phyloP scores from a whole-genome alignment of 768 basidiomycete species.

The Podaxis sp. region DNA sequence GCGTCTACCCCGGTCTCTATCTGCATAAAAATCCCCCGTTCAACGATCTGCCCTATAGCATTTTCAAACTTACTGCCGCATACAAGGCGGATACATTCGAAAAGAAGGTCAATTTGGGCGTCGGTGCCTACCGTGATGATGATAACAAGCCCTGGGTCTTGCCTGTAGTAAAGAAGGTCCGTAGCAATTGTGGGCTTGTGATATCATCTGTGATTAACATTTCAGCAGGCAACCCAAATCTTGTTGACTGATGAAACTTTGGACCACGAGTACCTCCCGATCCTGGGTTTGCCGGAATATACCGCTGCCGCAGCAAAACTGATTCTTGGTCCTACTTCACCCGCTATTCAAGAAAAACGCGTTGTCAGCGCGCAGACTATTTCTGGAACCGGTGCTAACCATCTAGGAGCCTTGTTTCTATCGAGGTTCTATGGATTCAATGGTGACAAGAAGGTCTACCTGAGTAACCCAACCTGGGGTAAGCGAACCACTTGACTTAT shows the following conservation, averaged over 20 bases:
- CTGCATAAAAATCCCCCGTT: neutral
- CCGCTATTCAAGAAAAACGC: conserved; percentile 68
- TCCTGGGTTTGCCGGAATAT: conserved; percentile 84
- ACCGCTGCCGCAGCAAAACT: conserved; percentile 80
- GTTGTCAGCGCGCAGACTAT: conserved; percentile 88
- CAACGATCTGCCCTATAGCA: conserved; percentile 44
- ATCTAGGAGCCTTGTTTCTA: conserved; percentile 87
- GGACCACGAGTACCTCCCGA: conserved; percentile 93
- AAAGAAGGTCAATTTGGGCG: conserved; percentile 88
- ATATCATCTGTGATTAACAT: neutral
- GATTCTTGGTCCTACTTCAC: conserved; percentile 73
- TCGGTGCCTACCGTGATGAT: conserved; percentile 91
- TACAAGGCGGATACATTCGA: conserved; percentile 79
- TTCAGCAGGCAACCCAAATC: conserved; percentile 64
- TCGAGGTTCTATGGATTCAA: conserved; percentile 79
- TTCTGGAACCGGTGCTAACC: conserved; percentile 95
- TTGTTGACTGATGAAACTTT: conserved; percentile 68
- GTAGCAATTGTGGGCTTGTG: conserved; percentile 3
- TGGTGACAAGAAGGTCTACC: conserved; percentile 65
- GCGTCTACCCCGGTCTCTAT: conserved; percentile 15
- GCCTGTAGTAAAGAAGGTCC: conserved; percentile 86
- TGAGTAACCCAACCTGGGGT: conserved; percentile 97
- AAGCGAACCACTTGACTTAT: conserved; percentile 28
- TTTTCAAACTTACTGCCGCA: conserved; percentile 87
- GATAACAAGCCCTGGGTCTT: conserved; percentile 89